These are phyloP conservation scores for Diaporthe velutina DNA, from an alignment of 2,329 filamentous ascomycete genomes.

Conservation along the genomic window DNA sequence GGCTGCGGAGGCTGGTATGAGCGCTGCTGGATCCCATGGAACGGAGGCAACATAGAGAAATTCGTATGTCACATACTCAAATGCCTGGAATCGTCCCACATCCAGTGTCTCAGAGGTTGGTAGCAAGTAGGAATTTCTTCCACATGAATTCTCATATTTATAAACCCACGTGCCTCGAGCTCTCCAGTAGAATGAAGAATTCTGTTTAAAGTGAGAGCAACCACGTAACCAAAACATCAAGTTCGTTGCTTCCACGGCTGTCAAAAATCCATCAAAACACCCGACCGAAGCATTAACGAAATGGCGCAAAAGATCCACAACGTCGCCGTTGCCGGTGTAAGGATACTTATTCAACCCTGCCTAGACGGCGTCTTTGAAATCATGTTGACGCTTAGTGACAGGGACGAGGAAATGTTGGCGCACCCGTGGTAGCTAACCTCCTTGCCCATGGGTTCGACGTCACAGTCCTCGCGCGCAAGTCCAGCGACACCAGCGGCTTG, in stretches of 20 bases:
- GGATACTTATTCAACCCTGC: not conserved
- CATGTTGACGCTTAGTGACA: not conserved
- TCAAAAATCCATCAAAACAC: not conserved
- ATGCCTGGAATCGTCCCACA: not conserved
- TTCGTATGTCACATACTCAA: not conserved
- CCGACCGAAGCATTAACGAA: not conserved
- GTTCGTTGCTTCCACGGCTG: not conserved
- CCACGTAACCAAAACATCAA: no score
- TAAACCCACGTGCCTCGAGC: not conserved
- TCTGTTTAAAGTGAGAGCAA: not conserved
- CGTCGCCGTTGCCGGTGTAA: constrained; percentile 8
- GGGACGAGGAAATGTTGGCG: constrained; percentile 16
- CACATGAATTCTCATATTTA: not conserved
- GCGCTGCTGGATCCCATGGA: no score
- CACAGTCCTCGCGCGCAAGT: constrained; percentile 4
- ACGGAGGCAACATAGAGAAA: not conserved
- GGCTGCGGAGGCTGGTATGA: no score
- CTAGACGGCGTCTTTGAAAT: no score
- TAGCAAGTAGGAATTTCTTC: not conserved
- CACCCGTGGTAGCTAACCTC: constrained; percentile 7
- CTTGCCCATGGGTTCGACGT: constrained; percentile 9
- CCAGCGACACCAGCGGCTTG: not conserved
- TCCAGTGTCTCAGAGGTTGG: not conserved
- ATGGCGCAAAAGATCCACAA: constrained; percentile 7
- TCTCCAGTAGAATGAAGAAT: fast-evolving